Base-by-base conservation (phyloP, 2,329 filamentous ascomycete species). In the Trichoderma cornu-damae region DNA sequence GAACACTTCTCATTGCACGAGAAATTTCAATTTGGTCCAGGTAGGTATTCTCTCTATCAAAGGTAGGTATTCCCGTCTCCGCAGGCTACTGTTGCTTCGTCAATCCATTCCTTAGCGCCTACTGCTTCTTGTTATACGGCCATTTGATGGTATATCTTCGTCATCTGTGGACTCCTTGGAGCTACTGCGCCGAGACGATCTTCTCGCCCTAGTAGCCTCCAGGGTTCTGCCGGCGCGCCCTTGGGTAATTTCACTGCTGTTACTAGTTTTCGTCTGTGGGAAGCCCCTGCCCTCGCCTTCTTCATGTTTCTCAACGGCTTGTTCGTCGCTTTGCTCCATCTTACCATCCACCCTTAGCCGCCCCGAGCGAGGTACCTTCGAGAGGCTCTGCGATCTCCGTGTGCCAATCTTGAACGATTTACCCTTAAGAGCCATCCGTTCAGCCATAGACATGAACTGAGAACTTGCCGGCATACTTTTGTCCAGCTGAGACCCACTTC, bases 371-470 rank as follows among this genome's bases (percentile, higher is more conserved):
- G 38, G 24, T 18, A 6, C 30, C 49, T 34, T 28, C 5, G 26
- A 8, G 8, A 58, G 35, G 11, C 30, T 47, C 12, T 40, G 60
- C 6, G 62, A 53, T 58, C 67, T 75, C 12, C 71, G 70, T 56
- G 69, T 68, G 20, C 72, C 70, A 43, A 83, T 82, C 67, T 76
- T 81, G 61, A 84, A 75, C 52, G 74, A 77, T 66, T 76, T 82
- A 9, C 80, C 81, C 51, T 70, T 74, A 2, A 81, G 69, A 32
- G 76, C 79, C 74, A 82, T 78, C n/a, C 79, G 75, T 62, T 84
- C 81, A 35, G 76, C 75, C 77, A 84, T 77, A 5, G 81, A 83
- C 71, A 84, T 72, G 47, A 79, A 75, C 9, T 71, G 67, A 9
- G 64, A 65, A 44, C 65, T 62, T 28, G 58, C 60, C 14, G 66